Base-by-base conservation (phyloP, 768 basidiomycete genomes). In the Phaffia australis region DNA sequence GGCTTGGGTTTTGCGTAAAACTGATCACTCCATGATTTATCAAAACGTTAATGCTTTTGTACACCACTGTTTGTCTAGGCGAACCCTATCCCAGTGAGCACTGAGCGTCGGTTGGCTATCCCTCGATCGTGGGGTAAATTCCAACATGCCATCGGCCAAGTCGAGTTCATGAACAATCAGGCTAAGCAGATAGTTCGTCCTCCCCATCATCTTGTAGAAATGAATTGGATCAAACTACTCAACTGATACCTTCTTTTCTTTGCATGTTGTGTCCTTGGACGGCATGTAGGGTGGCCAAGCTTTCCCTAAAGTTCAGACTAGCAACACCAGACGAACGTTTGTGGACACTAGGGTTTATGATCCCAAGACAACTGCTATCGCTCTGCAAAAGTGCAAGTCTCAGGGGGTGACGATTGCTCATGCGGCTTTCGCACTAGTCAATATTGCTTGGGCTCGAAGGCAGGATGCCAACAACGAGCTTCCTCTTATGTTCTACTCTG, bases 321-420 rank as follows among this genome's bases (percentile, higher is more conserved):
- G 51, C 9, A 23, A 51, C 9, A 16, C 66, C 0, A 71, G 77
- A 18, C 70, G 77, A 65, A 90, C 88, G 0, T 75, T 87, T 66
- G 85, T 89, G 8, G 86, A 85, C 1, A 88, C 86, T 0, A 75
- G 84, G 14, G 80, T 85, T 1, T 83, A 84, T 72, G 79, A 82
- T 49, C 71, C 77, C 46, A 78, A 79, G 21, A 79, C 79, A 35
- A 88, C 88, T 1, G 84, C 81, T 70, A 73, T 73, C 18, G 85
- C 88, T 56, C 77, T 90, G 57, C 82, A 80, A 70, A 81, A 80
- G 65, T 89, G 88, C 79, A 89, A 89, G 75, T 71, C 78, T 0
- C 78, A 83, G 51, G 84, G 83, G 0, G 85, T 88, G 9, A 87
- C 87, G 9, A 85, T 89, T 69, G 85, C 87, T 0, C 83, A 83